Conservation (phyloP, 169 alveolate species). For the Cryptosporidium muris region DNA sequence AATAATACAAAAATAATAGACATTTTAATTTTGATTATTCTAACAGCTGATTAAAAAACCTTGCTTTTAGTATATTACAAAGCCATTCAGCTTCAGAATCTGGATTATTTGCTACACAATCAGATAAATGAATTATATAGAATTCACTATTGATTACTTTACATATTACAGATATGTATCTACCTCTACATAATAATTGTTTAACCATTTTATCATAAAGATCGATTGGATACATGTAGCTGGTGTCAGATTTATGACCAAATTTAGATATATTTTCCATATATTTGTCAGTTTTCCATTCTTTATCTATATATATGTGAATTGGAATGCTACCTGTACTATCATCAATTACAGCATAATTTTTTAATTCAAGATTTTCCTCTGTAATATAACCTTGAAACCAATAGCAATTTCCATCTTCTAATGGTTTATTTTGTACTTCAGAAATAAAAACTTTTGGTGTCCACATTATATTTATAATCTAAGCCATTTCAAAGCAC, state of each 20-base stretch:
- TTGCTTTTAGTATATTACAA: slow-evolving; percentile 12
- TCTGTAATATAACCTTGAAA: slow-evolving; percentile 38
- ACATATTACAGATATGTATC: slow-evolving; percentile 28
- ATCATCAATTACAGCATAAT: slow-evolving; percentile 23
- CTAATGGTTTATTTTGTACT: slow-evolving; percentile 9
- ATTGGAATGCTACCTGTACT: slow-evolving; percentile 28
- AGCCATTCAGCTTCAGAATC: slow-evolving; percentile 41
- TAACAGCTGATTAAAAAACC: not conserved
- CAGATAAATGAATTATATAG: slow-evolving; percentile 44
- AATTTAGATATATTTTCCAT: no score
- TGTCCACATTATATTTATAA: slow-evolving; percentile 12
- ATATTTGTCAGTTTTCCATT: no score
- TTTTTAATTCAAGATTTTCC: not conserved
- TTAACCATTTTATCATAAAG: slow-evolving; percentile 6
- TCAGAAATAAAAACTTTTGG: slow-evolving; percentile 64
- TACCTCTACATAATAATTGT: slow-evolving; percentile 29
- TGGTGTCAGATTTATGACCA: no score
- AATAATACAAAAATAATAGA: not conserved
- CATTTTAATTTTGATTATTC: not conserved
- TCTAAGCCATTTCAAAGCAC: no score
- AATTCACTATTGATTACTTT: slow-evolving; percentile 1
- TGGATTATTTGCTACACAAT: slow-evolving; percentile 1
- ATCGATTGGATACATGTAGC: not conserved
- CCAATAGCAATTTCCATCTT: slow-evolving; percentile 59
- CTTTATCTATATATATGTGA: not conserved